Percentiles rank a stretch among this genome's conserved stretches.
Evolutionary conservation across 495 filamentous ascomycete genomes (phyloP).

Genomic region (Neurospora tetrasperma): DNA sequence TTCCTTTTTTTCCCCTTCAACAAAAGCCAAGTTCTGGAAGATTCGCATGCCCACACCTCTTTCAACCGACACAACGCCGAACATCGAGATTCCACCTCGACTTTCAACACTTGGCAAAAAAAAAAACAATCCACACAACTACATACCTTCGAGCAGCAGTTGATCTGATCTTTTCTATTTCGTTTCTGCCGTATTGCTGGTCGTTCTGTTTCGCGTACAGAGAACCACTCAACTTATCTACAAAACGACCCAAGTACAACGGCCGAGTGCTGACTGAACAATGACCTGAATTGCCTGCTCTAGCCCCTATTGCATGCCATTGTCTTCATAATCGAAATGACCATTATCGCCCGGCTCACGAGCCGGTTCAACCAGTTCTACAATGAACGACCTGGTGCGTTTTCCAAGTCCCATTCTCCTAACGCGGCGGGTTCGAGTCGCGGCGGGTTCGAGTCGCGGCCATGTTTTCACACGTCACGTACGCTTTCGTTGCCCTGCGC

Average conservation of each 20-base stretch:
- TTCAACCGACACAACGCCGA: background rate
- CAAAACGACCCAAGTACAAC: background rate
- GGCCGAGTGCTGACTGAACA: constrained; percentile 3
- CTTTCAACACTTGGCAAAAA: background rate
- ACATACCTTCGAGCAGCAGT: background rate
- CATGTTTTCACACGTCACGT: background rate
- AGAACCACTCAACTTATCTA: background rate
- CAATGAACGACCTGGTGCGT: constrained; percentile 67
- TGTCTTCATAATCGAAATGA: constrained; percentile 82
- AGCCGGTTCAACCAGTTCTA: constrained; percentile 92
- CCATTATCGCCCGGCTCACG: constrained; percentile 64
- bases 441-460: background rate
- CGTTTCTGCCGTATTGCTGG: background rate
- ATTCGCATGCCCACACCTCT: background rate
- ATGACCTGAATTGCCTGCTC: constrained; percentile 14
- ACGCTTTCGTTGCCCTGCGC: background rate
- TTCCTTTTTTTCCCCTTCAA: background rate
- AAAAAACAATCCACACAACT: background rate
- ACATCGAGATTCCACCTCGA: constrained; percentile 8
- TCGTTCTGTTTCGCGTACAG: background rate
- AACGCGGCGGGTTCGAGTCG: constrained; percentile 9
- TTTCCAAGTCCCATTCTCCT: constrained; percentile 1
- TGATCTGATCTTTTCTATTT: background rate
- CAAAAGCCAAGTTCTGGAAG: background rate
- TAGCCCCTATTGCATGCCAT: constrained; percentile 83